Base-by-base conservation (phyloP, 2,329 filamentous ascomycete species). In the Aspergillus awamori region DNA sequence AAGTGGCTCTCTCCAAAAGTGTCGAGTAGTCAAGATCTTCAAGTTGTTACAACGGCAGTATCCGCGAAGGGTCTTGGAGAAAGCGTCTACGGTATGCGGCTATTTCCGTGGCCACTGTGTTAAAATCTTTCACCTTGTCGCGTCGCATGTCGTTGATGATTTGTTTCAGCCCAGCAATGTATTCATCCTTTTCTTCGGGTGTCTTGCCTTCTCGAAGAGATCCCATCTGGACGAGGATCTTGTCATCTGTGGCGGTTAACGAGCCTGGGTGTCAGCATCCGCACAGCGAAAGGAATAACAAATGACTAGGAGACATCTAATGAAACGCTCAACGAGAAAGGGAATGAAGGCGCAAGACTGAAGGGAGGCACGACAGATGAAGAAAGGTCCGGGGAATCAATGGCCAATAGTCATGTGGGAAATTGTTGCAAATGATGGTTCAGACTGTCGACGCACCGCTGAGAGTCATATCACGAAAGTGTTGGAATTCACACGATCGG, bases 391-490 rank as follows among this genome's bases (percentile, higher is more conserved):
- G 7, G 45, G 20, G 26, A 43, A 43, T 45, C 57, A 58, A 30
- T 45, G 48, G 30, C 47, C 36, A 57, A 36, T 41, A 11, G 60
- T 51, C 69, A 61, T 68, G 64, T 63, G 57, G 58, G 41, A 26
- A 51, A 63, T 53, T 65, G 64, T 67, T 68, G 66, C 65, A 71
- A 57, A 62, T 58, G 20, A 63, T 62, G 63, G 63, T 70, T 67
- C 69, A 65, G 71, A 69, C 67, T 67, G 69, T 76, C 69, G 75
- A 91, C 90, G 86, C 85, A 96, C 92, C 92, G 79, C 84, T 86
- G 72, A 92, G 80, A 71, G 80, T 81, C 80, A 94, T 89, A 63
- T 86, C 82, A 68, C 84, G 82, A 74, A 96, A 93, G 79, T 99
- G 95, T 81, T 98, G 89, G 66, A 80, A 88, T 59, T 86, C 80